These are phyloP conservation scores for Talaromyces nanjingensis DNA, from an alignment of 495 filamentous ascomycete species.

Conservation along the genomic window DNA sequence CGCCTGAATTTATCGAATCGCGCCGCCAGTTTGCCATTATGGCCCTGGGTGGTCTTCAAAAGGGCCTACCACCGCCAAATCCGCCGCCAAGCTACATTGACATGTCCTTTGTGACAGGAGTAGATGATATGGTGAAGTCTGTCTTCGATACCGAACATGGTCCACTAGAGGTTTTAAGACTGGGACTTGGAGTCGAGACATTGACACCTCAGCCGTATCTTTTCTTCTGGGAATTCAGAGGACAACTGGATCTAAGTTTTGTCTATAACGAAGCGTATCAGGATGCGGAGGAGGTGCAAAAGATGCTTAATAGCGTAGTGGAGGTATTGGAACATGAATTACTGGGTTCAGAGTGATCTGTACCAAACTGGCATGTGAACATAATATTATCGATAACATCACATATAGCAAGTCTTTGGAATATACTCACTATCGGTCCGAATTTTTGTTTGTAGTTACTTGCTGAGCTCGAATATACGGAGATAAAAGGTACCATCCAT, in stretches of 20 bases:
- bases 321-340: background rate
- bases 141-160: constrained; percentile 15
- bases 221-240: constrained; percentile 22
- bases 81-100: constrained; percentile 22
- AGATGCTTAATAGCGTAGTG: background rate
- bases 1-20: constrained; percentile 14
- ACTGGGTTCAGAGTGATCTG: background rate
- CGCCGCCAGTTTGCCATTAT: constrained; percentile 22
- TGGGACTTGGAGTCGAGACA: constrained; percentile 19
- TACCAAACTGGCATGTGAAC: background rate
- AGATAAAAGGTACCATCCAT: no score
- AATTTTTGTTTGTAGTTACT: no score
- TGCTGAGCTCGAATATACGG: no score
- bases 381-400: background rate
- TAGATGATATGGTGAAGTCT: constrained; percentile 17
- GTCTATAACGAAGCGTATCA: constrained; percentile 27
- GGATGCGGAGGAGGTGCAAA: background rate
- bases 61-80: constrained; percentile 7
- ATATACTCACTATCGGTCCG: background rate
- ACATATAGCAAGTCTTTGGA: background rate
- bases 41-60: constrained; percentile 10
- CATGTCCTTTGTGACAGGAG: constrained; percentile 21
- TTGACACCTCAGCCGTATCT: constrained; percentile 17
- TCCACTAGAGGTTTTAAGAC: constrained; percentile 16
- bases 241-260: constrained; percentile 18